Evolutionary conservation across 108 stramenopile genomes (phyloP).

Genomic region (Stephanodiscus triporus): DNA sequence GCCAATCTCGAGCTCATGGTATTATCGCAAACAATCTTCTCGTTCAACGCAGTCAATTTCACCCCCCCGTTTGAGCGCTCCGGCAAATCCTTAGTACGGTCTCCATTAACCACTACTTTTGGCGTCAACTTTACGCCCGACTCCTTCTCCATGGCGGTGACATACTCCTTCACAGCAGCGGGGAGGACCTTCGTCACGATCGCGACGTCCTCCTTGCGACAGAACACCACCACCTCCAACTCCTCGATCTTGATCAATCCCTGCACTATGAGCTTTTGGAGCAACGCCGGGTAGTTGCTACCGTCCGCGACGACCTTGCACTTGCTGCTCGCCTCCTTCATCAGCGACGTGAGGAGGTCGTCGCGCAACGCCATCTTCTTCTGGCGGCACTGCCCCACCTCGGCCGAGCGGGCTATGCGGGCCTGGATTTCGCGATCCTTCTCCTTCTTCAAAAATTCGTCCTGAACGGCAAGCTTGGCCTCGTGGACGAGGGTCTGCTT

Average conservation of each 20-base stretch:
- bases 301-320: conserved; percentile 81
- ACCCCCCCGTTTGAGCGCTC: conserved; percentile 91
- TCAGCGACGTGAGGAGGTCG: conserved; percentile 81
- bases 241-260: conserved; percentile 99
- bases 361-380: conserved; percentile 98
- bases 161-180: conserved; percentile 89
- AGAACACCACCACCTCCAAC: conserved; percentile 85
- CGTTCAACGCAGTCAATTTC: conserved; percentile 85
- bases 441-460: conserved; percentile 97
- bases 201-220: conserved; percentile 88
- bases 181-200: conserved; percentile 80
- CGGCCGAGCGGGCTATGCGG: conserved; percentile 92
- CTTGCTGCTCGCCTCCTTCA: conserved; percentile 79
- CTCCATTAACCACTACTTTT: conserved; percentile 80
- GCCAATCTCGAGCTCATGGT: conserved; percentile 91
- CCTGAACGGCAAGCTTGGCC: conserved; percentile 95
- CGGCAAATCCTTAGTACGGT: conserved; percentile 69
- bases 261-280: conserved; percentile 97
- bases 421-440: conserved; percentile 95
- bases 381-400: conserved; percentile 94
- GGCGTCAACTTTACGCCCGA: conserved; percentile 84
- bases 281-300: conserved; percentile 90
- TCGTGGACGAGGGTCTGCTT: conserved; percentile 99
- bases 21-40: conserved; percentile 97
- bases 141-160: conserved; percentile 91